Conservation (phyloP, 805 yeast genomes). For the Sugiyamaella floridensis region DNA sequence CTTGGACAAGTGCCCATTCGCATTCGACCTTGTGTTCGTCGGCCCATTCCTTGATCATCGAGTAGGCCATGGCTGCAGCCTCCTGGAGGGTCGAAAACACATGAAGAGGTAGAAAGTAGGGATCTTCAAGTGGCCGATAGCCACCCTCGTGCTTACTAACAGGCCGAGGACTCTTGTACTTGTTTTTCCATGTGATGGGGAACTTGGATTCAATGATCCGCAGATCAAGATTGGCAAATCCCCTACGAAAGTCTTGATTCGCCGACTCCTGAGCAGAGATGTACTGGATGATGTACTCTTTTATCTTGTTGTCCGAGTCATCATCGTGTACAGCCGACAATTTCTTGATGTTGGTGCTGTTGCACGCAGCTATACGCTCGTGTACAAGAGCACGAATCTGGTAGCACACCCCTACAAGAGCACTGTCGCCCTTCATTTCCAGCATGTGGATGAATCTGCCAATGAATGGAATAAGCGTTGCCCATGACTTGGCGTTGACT, state of each 20-base stretch:
- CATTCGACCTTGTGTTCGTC: slow-evolving; percentile 23
- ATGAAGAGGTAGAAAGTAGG: slow-evolving; percentile 33
- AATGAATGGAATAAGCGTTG: slow-evolving; percentile 31
- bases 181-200: slow-evolving; percentile 17
- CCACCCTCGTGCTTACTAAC: slow-evolving; percentile 22
- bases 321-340: background rate
- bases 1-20: slow-evolving; percentile 25
- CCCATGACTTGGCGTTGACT: slow-evolving; percentile 32
- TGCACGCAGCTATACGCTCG: slow-evolving; percentile 19
- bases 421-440: slow-evolving; percentile 20
- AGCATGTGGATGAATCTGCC: slow-evolving; percentile 22
- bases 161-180: slow-evolving; percentile 10
- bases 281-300: slow-evolving; percentile 7
- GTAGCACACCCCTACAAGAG: slow-evolving; percentile 27
- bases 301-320: slow-evolving; percentile 3
- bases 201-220: slow-evolving; percentile 18
- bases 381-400: slow-evolving; percentile 29
- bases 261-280: slow-evolving; percentile 16
- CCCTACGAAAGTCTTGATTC: slow-evolving; percentile 26
- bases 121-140: slow-evolving; percentile 31
- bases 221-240: slow-evolving; percentile 21
- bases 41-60: slow-evolving; percentile 35
- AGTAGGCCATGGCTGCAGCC: slow-evolving; percentile 35
- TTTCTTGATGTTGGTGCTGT: slow-evolving; percentile 11
- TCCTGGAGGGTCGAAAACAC: slow-evolving; percentile 33